phyloP scores from a whole-genome alignment of 768 basidiomycete genomes.

The Russula abietina region DNA sequence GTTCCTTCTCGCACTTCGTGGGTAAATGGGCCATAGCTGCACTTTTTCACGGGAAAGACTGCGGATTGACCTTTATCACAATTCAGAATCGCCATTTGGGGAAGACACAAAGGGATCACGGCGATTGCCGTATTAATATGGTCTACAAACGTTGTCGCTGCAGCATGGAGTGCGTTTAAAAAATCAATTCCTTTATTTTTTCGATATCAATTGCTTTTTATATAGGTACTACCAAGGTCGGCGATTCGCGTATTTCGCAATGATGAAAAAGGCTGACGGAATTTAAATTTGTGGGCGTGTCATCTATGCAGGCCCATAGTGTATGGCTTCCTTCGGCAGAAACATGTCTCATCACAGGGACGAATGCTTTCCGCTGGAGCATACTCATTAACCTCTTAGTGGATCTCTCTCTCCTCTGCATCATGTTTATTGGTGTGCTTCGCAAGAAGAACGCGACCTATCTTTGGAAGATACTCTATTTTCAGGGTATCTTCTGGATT shows the following conservation, averaged over 20 bases:
- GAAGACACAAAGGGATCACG: slow-evolving; percentile 2
- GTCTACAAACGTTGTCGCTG: slow-evolving; percentile 3
- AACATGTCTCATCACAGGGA: not conserved
- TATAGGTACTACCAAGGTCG: not conserved
- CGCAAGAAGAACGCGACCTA: slow-evolving; percentile 14
- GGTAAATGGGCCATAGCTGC: not conserved
- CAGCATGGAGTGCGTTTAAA: not conserved
- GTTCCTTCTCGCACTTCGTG: slow-evolving; percentile 19
- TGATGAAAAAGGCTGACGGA: not conserved
- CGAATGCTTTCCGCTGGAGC: slow-evolving; percentile 11
- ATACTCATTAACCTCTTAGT: slow-evolving; percentile 13
- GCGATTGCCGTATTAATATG: not conserved
- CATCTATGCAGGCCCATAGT: not conserved
- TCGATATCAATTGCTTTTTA: not conserved
- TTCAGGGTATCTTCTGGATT: slow-evolving; percentile 13
- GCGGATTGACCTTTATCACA: not conserved
- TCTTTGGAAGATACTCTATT: slow-evolving; percentile 17
- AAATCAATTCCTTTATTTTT: not conserved
- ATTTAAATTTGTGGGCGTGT: not conserved
- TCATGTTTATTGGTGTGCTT: slow-evolving; percentile 21
- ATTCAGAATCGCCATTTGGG: slow-evolving; percentile 17
- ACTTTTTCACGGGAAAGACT: not conserved
- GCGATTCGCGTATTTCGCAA: not conserved
- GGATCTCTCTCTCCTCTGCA: slow-evolving; percentile 14
- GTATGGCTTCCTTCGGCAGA: not conserved